Percentiles rank a stretch among this genome's conserved stretches.
phyloP scores from a whole-genome alignment of 345 rosid species.

The Kandelia obovata region DNA sequence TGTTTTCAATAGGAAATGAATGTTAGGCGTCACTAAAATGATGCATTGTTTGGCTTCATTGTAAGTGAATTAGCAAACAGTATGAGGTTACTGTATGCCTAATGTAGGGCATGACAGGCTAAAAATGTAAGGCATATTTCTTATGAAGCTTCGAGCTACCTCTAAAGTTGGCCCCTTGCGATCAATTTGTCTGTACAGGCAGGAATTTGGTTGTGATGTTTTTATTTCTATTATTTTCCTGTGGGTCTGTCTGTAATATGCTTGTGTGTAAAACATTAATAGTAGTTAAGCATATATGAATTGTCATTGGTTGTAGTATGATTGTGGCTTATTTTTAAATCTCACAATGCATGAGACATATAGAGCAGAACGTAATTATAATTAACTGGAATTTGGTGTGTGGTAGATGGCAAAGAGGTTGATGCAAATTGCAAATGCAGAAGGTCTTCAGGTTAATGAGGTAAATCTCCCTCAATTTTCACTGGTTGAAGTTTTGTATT shows the following conservation, averaged over 20 bases:
- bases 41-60: not conserved
- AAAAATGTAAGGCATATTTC: not conserved
- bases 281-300: not conserved
- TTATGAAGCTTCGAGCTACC: not conserved
- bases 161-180: not conserved
- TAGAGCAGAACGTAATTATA: not conserved
- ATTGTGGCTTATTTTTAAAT: not conserved
- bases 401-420: conserved; percentile 94
- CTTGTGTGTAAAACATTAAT: not conserved
- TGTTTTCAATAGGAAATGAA: not conserved
- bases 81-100: not conserved
- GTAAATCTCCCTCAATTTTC: conserved; percentile 31
- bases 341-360: not conserved
- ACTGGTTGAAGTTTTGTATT: conserved; percentile 10
- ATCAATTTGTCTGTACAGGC: not conserved
- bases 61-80: not conserved
- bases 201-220: not conserved
- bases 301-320: not conserved
- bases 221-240: not conserved
- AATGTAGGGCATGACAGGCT: not conserved
- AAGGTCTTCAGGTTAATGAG: conserved; percentile 81
- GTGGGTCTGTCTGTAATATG: not conserved
- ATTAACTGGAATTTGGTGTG: conserved; percentile 26
- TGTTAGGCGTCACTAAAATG: not conserved
- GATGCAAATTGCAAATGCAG: conserved; percentile 72